These are phyloP conservation scores for Ilyonectria robusta DNA, from an alignment of 2,329 filamentous ascomycete genomes.

Conservation along the genomic window DNA sequence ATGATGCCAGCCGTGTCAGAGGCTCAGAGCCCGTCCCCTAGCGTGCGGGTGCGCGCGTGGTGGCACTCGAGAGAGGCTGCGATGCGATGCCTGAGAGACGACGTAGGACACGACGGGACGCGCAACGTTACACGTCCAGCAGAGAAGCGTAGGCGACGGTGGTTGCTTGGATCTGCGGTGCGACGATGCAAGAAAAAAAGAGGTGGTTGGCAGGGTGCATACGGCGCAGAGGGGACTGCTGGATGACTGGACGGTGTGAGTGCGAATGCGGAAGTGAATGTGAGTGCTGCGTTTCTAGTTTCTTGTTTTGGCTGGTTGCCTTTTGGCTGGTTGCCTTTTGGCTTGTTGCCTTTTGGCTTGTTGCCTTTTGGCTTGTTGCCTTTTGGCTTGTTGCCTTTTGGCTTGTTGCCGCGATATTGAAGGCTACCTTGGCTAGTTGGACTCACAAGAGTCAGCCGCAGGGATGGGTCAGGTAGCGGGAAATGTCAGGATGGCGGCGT, in stretches of 20 bases:
- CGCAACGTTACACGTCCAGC: conserved; percentile 46
- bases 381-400: neutral
- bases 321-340: neutral
- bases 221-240: neutral
- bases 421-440: neutral
- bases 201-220: neutral
- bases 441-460: conserved; percentile 3
- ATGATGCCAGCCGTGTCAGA: neutral
- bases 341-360: neutral
- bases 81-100: conserved; percentile 11
- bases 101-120: conserved; percentile 29
- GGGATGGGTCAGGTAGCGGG: conserved; percentile 11
- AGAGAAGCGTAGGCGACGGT: conserved; percentile 17
- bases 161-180: conserved; percentile 22
- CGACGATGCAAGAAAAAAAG: neutral
- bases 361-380: neutral
- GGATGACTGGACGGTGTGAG: neutral
- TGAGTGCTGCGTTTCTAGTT: neutral
- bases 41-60: neutral
- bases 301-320: neutral
- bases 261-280: neutral
- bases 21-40: neutral
- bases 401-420: neutral
- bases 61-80: conserved; percentile 7
- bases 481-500: conserved; percentile 24